These are phyloP conservation scores for Neurospora sp. DNA, from an alignment of 495 filamentous ascomycete species.

Conservation along the genomic window DNA sequence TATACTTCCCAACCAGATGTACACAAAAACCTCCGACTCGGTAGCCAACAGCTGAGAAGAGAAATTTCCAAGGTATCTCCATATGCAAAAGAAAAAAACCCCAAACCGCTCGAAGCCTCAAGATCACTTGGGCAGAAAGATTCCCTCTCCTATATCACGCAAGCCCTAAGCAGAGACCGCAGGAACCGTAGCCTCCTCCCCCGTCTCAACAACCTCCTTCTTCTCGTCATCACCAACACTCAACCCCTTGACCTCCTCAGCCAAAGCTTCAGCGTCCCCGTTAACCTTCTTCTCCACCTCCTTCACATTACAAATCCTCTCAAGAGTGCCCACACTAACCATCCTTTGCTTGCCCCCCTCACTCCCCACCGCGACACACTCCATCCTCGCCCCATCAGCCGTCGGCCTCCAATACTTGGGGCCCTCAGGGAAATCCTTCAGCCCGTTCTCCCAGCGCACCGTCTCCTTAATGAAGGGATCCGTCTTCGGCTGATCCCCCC, in stretches of 20 bases:
- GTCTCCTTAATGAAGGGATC: slow-evolving; percentile 49
- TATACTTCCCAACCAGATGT: background rate
- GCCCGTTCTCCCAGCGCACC: slow-evolving; percentile 38
- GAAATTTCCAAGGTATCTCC: background rate
- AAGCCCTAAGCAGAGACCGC: background rate
- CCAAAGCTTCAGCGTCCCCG: background rate
- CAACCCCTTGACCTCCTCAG: slow-evolving; percentile 6
- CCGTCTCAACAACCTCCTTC: slow-evolving; percentile 14
- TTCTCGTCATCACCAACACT: background rate
- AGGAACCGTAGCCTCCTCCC: slow-evolving; percentile 2
- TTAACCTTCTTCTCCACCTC: slow-evolving; percentile 2
- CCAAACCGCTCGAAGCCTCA: slow-evolving; percentile 47
- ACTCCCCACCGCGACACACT: slow-evolving; percentile 37
- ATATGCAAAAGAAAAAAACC: slow-evolving; percentile 27
- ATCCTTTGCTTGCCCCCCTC: slow-evolving; percentile 23
- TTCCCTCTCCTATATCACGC: background rate
- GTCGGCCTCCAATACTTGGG: slow-evolving; percentile 38
- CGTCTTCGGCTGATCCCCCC: slow-evolving; percentile 57
- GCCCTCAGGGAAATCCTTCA: slow-evolving; percentile 35
- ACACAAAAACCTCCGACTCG: background rate
- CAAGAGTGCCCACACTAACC: slow-evolving; percentile 29
- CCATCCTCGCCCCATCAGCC: slow-evolving; percentile 29
- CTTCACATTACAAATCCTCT: slow-evolving; percentile 25
- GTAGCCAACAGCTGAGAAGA: background rate
- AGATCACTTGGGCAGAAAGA: slow-evolving; percentile 21